phyloP scores from a whole-genome alignment of 805 yeast genomes.

The Teunomyces pallodes region DNA sequence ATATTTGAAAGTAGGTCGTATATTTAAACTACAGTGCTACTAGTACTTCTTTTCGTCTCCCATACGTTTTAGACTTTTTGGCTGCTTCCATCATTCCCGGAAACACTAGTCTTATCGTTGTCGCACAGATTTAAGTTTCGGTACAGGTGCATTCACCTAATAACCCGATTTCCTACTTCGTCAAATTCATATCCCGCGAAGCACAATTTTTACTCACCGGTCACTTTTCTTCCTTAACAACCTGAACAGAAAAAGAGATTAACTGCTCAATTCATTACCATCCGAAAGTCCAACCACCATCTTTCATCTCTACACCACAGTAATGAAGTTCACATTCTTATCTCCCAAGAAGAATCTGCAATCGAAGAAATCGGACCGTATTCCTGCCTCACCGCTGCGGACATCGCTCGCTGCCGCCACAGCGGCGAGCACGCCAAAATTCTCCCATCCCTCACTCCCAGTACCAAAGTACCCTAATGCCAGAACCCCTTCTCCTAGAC shows the following conservation, averaged over 20 bases:
- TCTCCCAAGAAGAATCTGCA: neutral
- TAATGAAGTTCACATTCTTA: neutral
- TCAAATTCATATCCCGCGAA: neutral
- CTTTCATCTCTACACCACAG: neutral
- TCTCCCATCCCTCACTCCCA: neutral
- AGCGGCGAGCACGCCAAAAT: neutral
- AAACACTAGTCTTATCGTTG: neutral
- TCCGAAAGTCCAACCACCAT: no score
- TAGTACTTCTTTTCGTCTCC: neutral
- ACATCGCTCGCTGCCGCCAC: neutral
- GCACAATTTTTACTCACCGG: neutral
- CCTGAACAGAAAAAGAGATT: neutral
- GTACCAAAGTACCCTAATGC: neutral
- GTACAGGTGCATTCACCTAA: neutral
- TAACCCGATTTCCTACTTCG: neutral
- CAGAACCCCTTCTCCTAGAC: constrained; percentile 1
- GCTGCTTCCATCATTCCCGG: neutral
- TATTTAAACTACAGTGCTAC: neutral
- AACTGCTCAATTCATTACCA: no score
- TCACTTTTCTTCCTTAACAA: neutral
- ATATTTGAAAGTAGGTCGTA: neutral
- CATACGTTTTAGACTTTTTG: neutral
- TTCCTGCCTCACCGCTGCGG: neutral
- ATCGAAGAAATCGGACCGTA: neutral
- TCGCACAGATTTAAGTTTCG: neutral